These are phyloP conservation scores for Cantharellus anzutake DNA, from an alignment of 768 basidiomycete species.

Conservation along the genomic window DNA sequence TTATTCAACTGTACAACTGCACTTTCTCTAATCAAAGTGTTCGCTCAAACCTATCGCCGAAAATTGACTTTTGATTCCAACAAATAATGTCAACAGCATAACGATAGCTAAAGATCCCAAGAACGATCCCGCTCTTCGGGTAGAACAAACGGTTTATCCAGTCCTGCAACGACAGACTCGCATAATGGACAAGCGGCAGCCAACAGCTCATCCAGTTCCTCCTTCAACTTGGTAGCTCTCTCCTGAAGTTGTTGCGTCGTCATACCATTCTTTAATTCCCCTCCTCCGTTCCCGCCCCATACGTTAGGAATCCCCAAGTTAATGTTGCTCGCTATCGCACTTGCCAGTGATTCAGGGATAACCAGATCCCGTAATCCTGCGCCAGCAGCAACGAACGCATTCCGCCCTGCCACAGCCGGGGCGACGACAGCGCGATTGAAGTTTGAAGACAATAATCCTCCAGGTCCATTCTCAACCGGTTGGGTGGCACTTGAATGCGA, in stretches of 20 bases:
- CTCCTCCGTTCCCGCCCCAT: conserved; percentile 19
- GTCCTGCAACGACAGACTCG: conserved; percentile 65
- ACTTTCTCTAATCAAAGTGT: background rate
- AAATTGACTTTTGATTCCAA: background rate
- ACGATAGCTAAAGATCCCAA: conserved; percentile 39
- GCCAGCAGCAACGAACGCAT: conserved; percentile 39
- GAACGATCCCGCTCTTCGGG: conserved; percentile 61
- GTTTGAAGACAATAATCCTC: conserved; percentile 52
- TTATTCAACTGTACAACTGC: background rate
- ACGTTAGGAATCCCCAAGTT: background rate
- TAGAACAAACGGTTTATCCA: conserved; percentile 75
- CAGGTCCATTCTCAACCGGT: too few species aligned
- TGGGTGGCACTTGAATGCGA: too few species aligned
- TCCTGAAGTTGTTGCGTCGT: conserved; percentile 22
- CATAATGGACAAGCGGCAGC: conserved; percentile 86
- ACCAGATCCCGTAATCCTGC: conserved; percentile 84
- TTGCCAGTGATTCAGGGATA: conserved; percentile 80
- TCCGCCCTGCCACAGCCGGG: conserved; percentile 4
- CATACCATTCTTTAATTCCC: conserved; percentile 14
- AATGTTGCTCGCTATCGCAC: conserved; percentile 29
- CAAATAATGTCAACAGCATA: background rate
- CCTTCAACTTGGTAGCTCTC: conserved; percentile 51
- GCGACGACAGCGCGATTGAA: conserved; percentile 20
- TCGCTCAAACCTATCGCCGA: too few species aligned
- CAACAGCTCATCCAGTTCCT: conserved; percentile 76